Percentiles rank a stretch among this genome's conserved stretches.
Evolutionary conservation across 1,284 basidiomycete genomes (phyloP).

Genomic region (Cutaneotrichosporon cutaneum): DNA sequence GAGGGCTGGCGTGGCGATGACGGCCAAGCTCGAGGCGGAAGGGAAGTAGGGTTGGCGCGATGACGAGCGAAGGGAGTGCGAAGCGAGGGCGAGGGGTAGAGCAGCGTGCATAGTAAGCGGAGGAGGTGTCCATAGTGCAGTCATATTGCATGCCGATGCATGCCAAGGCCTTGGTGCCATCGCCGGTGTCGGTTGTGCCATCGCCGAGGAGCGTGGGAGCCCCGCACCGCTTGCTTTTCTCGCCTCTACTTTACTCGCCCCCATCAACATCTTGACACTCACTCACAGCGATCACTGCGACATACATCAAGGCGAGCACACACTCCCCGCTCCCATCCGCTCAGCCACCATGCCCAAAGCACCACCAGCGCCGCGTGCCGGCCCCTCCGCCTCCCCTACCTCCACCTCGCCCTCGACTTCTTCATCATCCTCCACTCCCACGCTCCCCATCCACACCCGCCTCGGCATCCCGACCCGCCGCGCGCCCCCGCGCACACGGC

Average conservation of each 20-base stretch:
- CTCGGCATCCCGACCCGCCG: slow-evolving; percentile 6
- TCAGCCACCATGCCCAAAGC: neutral
- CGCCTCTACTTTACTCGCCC: neutral
- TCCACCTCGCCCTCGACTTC: no score
- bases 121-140: neutral
- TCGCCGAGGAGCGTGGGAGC: neutral
- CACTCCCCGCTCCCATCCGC: neutral
- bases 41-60: neutral
- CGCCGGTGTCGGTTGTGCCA: no score
- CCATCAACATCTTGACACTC: neutral
- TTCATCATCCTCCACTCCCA: neutral
- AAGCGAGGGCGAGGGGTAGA: no score
- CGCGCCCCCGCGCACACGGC: neutral
- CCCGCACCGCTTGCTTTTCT: neutral
- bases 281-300: no score
- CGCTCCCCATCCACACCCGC: neutral
- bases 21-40: neutral
- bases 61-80: no score
- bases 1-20: neutral
- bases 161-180: no score
- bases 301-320: no score
- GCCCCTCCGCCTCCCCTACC: no score
- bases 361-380: neutral
- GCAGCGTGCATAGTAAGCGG: no score
- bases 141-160: neutral